phyloP scores from a whole-genome alignment of 805 yeast species.

The Metschnikowia baotianmanensis region DNA sequence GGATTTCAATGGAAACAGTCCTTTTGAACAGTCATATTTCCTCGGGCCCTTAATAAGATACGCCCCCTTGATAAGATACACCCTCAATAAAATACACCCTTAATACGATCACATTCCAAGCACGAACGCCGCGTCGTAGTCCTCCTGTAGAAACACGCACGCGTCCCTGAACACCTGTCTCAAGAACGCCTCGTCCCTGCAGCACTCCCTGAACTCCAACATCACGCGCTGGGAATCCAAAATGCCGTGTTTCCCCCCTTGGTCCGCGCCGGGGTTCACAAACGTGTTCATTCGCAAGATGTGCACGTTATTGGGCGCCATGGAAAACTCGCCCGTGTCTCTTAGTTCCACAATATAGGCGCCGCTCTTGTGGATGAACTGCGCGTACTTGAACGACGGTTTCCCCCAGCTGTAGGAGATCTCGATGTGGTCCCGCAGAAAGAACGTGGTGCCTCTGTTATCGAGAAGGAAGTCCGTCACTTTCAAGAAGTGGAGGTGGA shows the following conservation, averaged over 20 bases:
- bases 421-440: constrained; percentile 55
- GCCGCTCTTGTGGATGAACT: constrained; percentile 88
- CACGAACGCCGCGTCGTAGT: constrained; percentile 23
- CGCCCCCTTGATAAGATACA: no score
- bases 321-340: constrained; percentile 70
- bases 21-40: no score
- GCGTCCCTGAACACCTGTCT: constrained; percentile 59
- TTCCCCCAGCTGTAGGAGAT: constrained; percentile 89
- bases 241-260: constrained; percentile 28
- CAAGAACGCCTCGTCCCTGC: constrained; percentile 51
- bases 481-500: constrained; percentile 71
- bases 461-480: constrained; percentile 76
- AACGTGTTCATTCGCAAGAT: constrained; percentile 65
- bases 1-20: no score
- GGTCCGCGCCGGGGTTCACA: constrained; percentile 27
- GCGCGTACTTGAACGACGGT: constrained; percentile 78
- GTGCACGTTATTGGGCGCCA: constrained; percentile 87
- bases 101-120: constrained; percentile 11
- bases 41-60: no score
- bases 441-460: constrained; percentile 67
- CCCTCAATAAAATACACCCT: background rate
- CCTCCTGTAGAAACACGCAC: constrained; percentile 42
- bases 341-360: constrained; percentile 84
- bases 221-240: constrained; percentile 72
- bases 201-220: constrained; percentile 62